Conservation (phyloP, 805 yeast species). For the Myxozyma neglecta region DNA sequence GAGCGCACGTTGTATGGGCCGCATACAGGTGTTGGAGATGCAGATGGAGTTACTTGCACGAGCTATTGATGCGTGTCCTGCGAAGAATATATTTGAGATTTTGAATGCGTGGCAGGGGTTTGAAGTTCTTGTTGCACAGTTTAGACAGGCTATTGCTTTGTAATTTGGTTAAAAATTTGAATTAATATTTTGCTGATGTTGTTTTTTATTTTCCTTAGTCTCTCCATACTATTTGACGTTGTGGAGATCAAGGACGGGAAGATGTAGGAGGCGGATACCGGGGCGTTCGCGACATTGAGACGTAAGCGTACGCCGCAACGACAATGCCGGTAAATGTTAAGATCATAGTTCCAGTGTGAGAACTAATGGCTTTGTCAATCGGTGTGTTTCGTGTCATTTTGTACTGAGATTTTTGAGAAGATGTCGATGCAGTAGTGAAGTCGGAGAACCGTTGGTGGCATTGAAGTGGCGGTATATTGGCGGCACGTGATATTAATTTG, state of each 20-base stretch:
- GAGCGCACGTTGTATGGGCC: constrained; percentile 40
- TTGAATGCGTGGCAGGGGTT: constrained; percentile 57
- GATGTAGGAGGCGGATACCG: neutral
- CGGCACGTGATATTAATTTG: no score
- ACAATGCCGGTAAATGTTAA: constrained; percentile 36
- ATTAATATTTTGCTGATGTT: no score
- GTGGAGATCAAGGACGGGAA: neutral
- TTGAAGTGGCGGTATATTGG: no score
- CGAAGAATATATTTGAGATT: constrained; percentile 55
- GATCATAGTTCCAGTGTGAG: constrained; percentile 28
- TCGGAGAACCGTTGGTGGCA: no score
- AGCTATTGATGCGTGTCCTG: constrained; percentile 53
- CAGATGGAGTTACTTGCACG: constrained; percentile 59
- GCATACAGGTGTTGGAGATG: constrained; percentile 44
- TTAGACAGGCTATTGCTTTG: neutral
- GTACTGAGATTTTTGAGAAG: neutral
- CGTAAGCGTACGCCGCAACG: constrained; percentile 33
- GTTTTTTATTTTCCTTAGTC: neutral
- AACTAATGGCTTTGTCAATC: constrained; percentile 30
- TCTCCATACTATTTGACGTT: no score
- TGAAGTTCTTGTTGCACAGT: constrained; percentile 25
- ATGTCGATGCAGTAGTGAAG: no score
- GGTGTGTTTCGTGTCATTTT: constrained; percentile 19
- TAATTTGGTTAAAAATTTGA: no score
- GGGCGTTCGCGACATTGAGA: constrained; percentile 15